Base-by-base conservation (phyloP, 2,329 filamentous ascomycete species). In the Sordariomycetes sp. region DNA sequence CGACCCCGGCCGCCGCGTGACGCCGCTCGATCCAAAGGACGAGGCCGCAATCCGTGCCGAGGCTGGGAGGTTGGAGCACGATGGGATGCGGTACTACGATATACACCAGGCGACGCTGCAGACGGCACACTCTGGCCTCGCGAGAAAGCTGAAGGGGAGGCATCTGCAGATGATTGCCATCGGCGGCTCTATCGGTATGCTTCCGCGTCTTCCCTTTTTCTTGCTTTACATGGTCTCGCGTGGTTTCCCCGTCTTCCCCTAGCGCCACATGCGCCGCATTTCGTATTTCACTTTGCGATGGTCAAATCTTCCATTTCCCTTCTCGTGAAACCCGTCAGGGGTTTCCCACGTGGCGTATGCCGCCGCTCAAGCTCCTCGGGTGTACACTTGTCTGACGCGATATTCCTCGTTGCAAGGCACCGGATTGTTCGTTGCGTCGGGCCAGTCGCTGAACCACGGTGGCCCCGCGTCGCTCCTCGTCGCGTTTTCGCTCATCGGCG, bases 141-240 rank as follows among this genome's bases (percentile, higher is more conserved):
- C 87, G 55, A 79, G 90, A 65, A 85, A 84, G 68, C 72, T 95
- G 63, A 94, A 95, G 72, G 84, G 85, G 22, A 79, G 90, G 53
- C 92, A 97, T 74, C 68, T 96, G 67, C 91, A 96, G 74, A 96
- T 96, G 92, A 96, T 96, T 76, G 92, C 92, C 15, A 95, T 96
- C 63, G 90, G 90, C 64, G 91, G 91, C 51, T 92, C 88, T 12
- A 96, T 96, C 65, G 88, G 87, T 82, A 73, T 48, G 69, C 22
- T 10, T 34, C 17, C 28, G 28, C 28, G 28, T 25, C 53, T 55
- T 48, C 17, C 54, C 54, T n/a, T 54, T 35, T 52, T 50, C 42
- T 57, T 52, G 7, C 22, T 51, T 45, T 7, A n/a, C 8, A 20
- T 25, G 28, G 48, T 3, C 28, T 32, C 28, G 28, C 28, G 28